Evolutionary conservation across 768 basidiomycete species (phyloP), one percentile per base, ranked within the genome.

Genomic region (Chalciporus chontae): DNA sequence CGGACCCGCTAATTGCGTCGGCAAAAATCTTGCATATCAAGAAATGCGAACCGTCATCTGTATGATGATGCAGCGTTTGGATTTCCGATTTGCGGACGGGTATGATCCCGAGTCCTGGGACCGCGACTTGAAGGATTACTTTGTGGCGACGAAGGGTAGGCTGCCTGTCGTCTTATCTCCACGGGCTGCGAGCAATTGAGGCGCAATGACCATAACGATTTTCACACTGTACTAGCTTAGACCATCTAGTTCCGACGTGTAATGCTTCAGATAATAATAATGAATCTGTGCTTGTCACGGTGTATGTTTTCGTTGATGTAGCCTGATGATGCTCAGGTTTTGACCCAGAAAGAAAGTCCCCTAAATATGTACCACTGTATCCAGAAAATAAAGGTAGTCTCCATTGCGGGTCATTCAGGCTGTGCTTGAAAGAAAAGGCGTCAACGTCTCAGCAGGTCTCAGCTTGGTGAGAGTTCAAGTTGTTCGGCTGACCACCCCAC

Each of bases 1-100:
- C 40, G 77, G 77, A 2, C 73, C 75, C 8, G 66, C 70, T 13
- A 74, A 69, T 23, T 78, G 77, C 51, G 73, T 71, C 4, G 77
- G 77, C 3, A 71, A 71, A 56, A 69, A 66, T 34, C 67, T 78
- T 8, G 76, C 77, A 4, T 62, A 67, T 45, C 67, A 68, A 46
- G 73, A 78, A 56, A 70, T 77, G 58, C 68, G 72, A 37, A 70
- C 67, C 43, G 64, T 72, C 6, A 52, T 73, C 10, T 67, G 69
- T 49, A 51, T 60, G 44, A 57, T 76, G 53, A 61, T 78, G 57
- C 73, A 71, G 45, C 65, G 61, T 27, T 66, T 77, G 45, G 68
- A 77, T 29, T 58, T 78, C 48, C 60, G 60, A 40, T 70, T 75
- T 46, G 69, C 63, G 8, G 66, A 70, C 15, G 71, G 69, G 24